Conservation (phyloP, 331 rosid species). For the Prunus yedoensis region DNA sequence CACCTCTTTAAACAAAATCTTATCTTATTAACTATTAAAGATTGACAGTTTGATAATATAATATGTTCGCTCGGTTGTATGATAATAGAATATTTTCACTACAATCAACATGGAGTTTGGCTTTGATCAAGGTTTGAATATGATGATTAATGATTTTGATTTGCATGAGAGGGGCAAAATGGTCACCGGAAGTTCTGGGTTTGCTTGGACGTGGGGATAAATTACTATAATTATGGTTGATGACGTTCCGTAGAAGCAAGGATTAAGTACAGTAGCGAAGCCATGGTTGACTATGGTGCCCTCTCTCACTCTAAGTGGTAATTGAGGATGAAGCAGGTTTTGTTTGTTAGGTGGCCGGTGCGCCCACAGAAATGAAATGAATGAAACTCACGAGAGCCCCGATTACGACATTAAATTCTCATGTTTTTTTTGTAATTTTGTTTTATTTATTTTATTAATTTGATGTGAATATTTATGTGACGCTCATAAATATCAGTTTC, state of each 20-base stretch:
- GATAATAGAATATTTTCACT: neutral
- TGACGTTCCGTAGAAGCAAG: constrained; percentile 56
- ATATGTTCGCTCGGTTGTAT: neutral
- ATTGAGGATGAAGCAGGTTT: constrained; percentile 25
- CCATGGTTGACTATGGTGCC: constrained; percentile 14
- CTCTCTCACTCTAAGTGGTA: neutral
- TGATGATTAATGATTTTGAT: neutral
- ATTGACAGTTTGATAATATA: neutral
- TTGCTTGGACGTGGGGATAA: constrained; percentile 19
- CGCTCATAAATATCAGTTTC: neutral
- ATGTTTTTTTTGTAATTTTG: neutral
- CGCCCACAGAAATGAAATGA: constrained; percentile 22
- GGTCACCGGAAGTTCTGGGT: constrained; percentile 21
- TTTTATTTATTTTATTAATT: neutral
- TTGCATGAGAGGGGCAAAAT: constrained; percentile 32
- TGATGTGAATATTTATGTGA: neutral
- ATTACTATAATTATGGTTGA: constrained; percentile 14
- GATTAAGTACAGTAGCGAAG: constrained; percentile 43
- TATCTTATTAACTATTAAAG: neutral
- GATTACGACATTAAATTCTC: constrained; percentile 34
- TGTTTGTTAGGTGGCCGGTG: constrained; percentile 33
- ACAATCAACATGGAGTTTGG: neutral
- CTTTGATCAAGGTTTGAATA: neutral
- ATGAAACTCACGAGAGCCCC: constrained; percentile 69
- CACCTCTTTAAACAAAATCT: neutral